A percentile compares a stretch with the other conserved stretches of the same genome.
Evolutionary conservation across 257 asterid species (phyloP).

Genomic region (Forsythia viridissima): DNA sequence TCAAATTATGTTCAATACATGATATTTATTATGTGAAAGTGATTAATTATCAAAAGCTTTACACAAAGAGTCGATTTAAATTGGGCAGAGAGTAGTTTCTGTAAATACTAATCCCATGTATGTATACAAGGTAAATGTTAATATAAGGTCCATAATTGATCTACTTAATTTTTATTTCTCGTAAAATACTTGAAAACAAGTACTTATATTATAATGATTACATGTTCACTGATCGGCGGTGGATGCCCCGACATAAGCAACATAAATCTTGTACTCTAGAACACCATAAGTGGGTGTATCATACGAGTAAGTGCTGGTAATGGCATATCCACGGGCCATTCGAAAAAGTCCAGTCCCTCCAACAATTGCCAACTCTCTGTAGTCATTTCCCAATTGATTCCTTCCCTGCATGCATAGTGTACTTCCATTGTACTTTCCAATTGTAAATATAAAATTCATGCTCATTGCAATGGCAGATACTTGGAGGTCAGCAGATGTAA

Average conservation of each 20-base stretch:
- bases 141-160: no score
- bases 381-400: not conserved
- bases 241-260: not conserved
- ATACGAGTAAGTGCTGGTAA: slow-evolving; percentile 23
- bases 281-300: slow-evolving; percentile 19
- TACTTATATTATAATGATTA: no score
- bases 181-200: not conserved
- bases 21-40: no score
- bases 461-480: not conserved
- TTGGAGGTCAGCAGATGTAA: not conserved
- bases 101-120: no score
- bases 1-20: no score
- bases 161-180: not conserved
- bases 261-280: not conserved
- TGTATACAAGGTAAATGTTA: no score
- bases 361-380: not conserved
- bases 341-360: slow-evolving; percentile 40
- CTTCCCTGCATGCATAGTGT: not conserved
- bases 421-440: not conserved
- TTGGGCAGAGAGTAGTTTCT: no score
- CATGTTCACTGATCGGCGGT: not conserved
- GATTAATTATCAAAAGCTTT: no score
- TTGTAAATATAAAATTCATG: not conserved
- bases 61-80: no score
- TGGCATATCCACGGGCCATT: slow-evolving; percentile 40